Evolutionary conservation across 306 rosid genomes (phyloP).

Genomic region (Medicago ruthenica): DNA sequence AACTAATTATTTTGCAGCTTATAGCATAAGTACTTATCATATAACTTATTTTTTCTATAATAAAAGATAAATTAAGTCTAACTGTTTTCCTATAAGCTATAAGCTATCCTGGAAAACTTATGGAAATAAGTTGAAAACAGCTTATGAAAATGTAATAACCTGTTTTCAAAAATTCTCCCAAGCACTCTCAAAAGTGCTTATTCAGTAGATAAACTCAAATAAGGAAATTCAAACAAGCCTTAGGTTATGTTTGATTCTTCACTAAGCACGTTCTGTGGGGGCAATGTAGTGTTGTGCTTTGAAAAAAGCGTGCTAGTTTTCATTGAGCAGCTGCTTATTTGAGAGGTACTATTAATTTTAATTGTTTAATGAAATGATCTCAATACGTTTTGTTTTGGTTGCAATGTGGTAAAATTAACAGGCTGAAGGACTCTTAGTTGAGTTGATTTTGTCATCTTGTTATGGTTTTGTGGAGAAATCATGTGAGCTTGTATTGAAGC

Average conservation of each 20-base stretch:
- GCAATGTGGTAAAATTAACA: slow-evolving; percentile 52
- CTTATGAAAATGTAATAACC: too few relatives aligned
- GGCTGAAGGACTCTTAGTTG: slow-evolving; percentile 92
- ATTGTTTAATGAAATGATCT: slow-evolving; percentile 9
- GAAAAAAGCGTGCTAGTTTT: slow-evolving; percentile 7
- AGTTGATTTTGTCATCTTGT: slow-evolving; percentile 71
- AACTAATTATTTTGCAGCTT: background rate
- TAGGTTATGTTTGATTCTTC: background rate
- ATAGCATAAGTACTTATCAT: too few relatives aligned
- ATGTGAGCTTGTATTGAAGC: slow-evolving; percentile 78
- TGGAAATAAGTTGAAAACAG: too few relatives aligned
- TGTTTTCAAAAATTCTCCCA: too few relatives aligned
- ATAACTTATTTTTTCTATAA: too few relatives aligned
- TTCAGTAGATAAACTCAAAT: too few relatives aligned
- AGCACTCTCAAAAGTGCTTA: too few relatives aligned
- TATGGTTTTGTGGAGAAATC: slow-evolving; percentile 82
- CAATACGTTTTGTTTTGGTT: slow-evolving; percentile 31
- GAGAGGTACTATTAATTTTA: background rate
- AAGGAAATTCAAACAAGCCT: too few relatives aligned
- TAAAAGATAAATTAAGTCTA: too few relatives aligned
- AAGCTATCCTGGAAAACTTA: too few relatives aligned
- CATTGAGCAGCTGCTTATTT: background rate
- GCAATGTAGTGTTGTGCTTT: background rate
- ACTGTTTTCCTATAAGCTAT: too few relatives aligned
- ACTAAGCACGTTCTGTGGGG: too few relatives aligned